phyloP scores from a whole-genome alignment of 1,284 basidiomycete species.

The Fomitopsis palustris region DNA sequence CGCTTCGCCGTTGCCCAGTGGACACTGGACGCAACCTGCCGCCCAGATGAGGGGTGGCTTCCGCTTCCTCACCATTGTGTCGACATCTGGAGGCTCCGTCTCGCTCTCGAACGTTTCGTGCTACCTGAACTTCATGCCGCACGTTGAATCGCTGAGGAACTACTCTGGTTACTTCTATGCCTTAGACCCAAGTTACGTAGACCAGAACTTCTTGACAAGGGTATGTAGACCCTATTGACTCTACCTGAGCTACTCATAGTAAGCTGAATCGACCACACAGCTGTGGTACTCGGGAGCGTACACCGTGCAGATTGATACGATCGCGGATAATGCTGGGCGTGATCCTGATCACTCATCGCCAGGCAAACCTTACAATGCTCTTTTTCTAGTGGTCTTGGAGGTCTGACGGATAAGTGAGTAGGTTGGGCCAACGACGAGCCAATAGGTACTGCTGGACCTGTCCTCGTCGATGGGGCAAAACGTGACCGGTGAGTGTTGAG shows the following conservation, averaged over 20 bases:
- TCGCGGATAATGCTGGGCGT: slow-evolving; percentile 49
- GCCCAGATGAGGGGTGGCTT: slow-evolving; percentile 48
- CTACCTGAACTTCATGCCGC: slow-evolving; percentile 53
- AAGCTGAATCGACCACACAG: slow-evolving; percentile 16
- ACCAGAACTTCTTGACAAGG: slow-evolving; percentile 49
- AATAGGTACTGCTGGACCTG: slow-evolving; percentile 53
- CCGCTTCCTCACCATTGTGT: slow-evolving; percentile 50
- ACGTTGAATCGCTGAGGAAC: slow-evolving; percentile 44
- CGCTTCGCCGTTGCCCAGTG: slow-evolving; percentile 32
- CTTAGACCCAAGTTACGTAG: slow-evolving; percentile 39
- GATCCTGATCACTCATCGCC: slow-evolving; percentile 39
- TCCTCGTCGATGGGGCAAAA: slow-evolving; percentile 62
- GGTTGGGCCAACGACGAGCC: slow-evolving; percentile 56
- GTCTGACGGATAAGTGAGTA: slow-evolving; percentile 11
- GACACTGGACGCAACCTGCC: slow-evolving; percentile 48
- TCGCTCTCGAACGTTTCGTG: slow-evolving; percentile 29
- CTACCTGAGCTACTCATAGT: neutral
- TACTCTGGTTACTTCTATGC: slow-evolving; percentile 58
- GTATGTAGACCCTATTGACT: slow-evolving; percentile 21
- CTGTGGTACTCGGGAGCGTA: slow-evolving; percentile 63
- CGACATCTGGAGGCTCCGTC: slow-evolving; percentile 32
- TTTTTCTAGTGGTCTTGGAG: neutral
- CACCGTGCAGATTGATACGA: slow-evolving; percentile 58
- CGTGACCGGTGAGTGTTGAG: slow-evolving; percentile 42
- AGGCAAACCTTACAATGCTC: slow-evolving; percentile 20